phyloP scores from a whole-genome alignment of 2,329 filamentous ascomycete species.

The Fusarium paranaense region DNA sequence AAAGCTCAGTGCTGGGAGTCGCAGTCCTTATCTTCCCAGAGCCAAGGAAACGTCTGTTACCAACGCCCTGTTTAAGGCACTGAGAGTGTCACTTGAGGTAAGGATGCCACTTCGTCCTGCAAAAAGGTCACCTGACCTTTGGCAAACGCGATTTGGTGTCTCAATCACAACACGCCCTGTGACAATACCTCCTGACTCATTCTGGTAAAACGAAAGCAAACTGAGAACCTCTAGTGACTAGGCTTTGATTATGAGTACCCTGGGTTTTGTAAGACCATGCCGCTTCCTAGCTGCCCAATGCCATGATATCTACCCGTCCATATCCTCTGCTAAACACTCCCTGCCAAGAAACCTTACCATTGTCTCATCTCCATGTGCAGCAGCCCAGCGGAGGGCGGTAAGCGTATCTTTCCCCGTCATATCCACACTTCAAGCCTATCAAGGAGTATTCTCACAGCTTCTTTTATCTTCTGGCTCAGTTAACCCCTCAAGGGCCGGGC shows the following conservation, averaged over 20 bases:
- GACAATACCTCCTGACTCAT: not conserved
- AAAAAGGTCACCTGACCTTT: not conserved
- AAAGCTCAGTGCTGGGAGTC: too few relatives aligned
- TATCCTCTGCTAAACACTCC: too few relatives aligned
- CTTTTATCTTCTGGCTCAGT: not conserved
- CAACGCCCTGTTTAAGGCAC: not conserved
- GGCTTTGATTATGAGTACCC: not conserved
- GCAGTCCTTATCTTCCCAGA: too few relatives aligned
- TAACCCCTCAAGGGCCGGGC: too few relatives aligned
- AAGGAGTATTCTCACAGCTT: not conserved
- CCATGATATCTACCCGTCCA: not conserved
- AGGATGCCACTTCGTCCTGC: not conserved
- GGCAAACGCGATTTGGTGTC: not conserved
- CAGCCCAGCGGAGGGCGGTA: not conserved
- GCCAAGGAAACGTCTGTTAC: not conserved
- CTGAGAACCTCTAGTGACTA: not conserved
- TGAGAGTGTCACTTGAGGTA: not conserved
- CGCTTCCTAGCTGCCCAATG: too few relatives aligned
- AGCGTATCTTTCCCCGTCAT: not conserved
- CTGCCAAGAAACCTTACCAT: not conserved
- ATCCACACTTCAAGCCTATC: not conserved
- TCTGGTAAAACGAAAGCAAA: not conserved
- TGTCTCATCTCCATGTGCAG: not conserved
- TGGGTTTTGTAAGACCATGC: not conserved
- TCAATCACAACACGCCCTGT: too few relatives aligned